Evolutionary conservation across 345 rosid species (phyloP).

Genomic region (Leavenworthia alabamica): DNA sequence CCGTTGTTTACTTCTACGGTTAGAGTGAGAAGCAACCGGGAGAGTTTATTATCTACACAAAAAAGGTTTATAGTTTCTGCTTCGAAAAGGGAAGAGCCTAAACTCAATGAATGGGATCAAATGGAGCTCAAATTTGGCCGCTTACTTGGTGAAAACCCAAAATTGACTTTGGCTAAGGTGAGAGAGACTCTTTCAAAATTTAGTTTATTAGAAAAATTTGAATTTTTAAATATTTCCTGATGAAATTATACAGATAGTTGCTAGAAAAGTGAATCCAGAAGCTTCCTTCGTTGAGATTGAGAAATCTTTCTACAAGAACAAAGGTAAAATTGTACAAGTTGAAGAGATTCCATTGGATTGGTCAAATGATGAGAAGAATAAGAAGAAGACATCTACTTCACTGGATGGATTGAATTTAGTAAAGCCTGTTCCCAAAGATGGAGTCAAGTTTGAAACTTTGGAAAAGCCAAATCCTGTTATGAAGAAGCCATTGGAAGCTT

Average conservation of each 20-base stretch:
- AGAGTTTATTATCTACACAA: slow-evolving; percentile 10
- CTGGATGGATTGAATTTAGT: slow-evolving; percentile 57
- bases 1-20: slow-evolving; percentile 19
- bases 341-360: slow-evolving; percentile 69
- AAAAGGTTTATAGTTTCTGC: slow-evolving; percentile 45
- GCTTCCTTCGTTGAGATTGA: slow-evolving; percentile 71
- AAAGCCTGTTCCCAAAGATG: slow-evolving; percentile 66
- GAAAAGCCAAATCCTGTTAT: slow-evolving; percentile 35
- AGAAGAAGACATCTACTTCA: slow-evolving; percentile 36
- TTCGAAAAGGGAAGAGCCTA: slow-evolving; percentile 50
- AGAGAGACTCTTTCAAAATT: not conserved
- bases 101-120: slow-evolving; percentile 63
- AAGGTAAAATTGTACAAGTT: slow-evolving; percentile 54
- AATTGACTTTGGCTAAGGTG: slow-evolving; percentile 89
- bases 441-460: slow-evolving; percentile 47
- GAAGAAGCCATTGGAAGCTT: slow-evolving; percentile 35
- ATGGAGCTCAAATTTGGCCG: slow-evolving; percentile 94
- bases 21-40: slow-evolving; percentile 18
- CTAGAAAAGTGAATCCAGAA: slow-evolving; percentile 65
- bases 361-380: slow-evolving; percentile 34
- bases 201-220: not conserved
- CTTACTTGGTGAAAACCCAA: slow-evolving; percentile 85
- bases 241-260: slow-evolving; percentile 66
- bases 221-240: not conserved
- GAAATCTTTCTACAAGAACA: slow-evolving; percentile 66